These are phyloP conservation scores for Saccharomycopsis malanga DNA, from an alignment of 805 yeast species.

Conservation along the genomic window DNA sequence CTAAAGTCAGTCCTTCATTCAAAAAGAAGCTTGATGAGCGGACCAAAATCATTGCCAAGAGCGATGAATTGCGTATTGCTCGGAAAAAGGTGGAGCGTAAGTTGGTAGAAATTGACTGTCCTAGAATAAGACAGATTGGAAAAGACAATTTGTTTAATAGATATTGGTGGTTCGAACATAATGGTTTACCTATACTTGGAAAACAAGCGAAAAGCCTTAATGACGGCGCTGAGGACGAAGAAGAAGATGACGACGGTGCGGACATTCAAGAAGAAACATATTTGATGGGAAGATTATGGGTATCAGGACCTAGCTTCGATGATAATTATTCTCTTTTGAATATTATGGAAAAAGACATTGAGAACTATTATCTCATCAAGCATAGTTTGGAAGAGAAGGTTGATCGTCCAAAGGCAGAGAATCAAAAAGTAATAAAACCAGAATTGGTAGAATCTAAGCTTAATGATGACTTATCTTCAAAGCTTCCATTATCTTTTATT, in stretches of 20 bases:
- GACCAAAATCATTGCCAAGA: slow-evolving; percentile 30
- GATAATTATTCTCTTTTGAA: slow-evolving; percentile 22
- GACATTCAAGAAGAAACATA: slow-evolving; percentile 49
- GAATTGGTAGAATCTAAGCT: neutral
- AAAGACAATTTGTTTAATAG: slow-evolving; percentile 76
- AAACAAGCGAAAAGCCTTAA: slow-evolving; percentile 23
- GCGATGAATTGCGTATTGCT: slow-evolving; percentile 41
- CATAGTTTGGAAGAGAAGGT: slow-evolving; percentile 24
- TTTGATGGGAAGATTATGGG: slow-evolving; percentile 79
- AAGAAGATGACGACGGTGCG: slow-evolving; percentile 39
- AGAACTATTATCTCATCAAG: slow-evolving; percentile 12
- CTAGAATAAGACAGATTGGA: slow-evolving; percentile 70
- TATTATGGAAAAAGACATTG: slow-evolving; percentile 13
- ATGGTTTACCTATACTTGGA: slow-evolving; percentile 60
- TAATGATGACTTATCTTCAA: neutral
- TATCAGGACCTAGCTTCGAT: slow-evolving; percentile 77
- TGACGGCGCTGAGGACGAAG: slow-evolving; percentile 32
- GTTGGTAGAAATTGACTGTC: slow-evolving; percentile 66
- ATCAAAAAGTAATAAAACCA: neutral
- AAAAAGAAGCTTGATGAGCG: slow-evolving; percentile 39
- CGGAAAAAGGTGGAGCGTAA: slow-evolving; percentile 52
- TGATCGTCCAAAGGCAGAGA: neutral
- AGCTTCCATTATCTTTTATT: slow-evolving; percentile 19
- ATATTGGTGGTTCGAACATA: slow-evolving; percentile 92
- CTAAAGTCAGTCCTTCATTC: slow-evolving; percentile 38